Percentiles rank a stretch among this genome's conserved stretches.
These are phyloP conservation scores for Phytopythium cucurbitacearum DNA, from an alignment of 352 stramenopile species.

Conservation along the genomic window DNA sequence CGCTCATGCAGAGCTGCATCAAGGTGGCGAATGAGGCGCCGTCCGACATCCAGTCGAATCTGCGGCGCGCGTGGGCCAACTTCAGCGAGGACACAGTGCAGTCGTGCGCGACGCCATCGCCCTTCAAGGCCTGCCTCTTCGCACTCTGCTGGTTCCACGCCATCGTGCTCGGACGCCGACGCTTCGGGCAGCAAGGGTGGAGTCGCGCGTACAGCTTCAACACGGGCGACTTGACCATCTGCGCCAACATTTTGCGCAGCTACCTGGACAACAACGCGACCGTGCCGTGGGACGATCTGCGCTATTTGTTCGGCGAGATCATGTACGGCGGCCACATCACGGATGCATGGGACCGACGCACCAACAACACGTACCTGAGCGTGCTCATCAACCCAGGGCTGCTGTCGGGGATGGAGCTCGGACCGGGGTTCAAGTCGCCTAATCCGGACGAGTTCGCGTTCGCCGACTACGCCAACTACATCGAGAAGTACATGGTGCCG, in stretches of 20 bases:
- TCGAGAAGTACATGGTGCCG: slow-evolving; percentile 91
- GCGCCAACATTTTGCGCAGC: slow-evolving; percentile 90
- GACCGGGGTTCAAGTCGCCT: slow-evolving; percentile 92
- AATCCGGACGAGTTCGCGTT: slow-evolving; percentile 84
- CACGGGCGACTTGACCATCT: slow-evolving; percentile 94
- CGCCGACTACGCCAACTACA: slow-evolving; percentile 86
- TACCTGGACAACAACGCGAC: slow-evolving; percentile 91
- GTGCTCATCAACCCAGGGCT: slow-evolving; percentile 87
- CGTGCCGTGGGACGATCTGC: slow-evolving; percentile 94
- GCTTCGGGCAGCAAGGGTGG: slow-evolving; percentile 95
- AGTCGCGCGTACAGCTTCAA: slow-evolving; percentile 95
- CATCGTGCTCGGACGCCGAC: slow-evolving; percentile 89
- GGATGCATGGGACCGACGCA: slow-evolving; percentile 93
- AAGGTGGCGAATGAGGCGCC: slow-evolving; percentile 96
- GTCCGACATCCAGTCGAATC: slow-evolving; percentile 94
- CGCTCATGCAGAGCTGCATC: slow-evolving; percentile 93
- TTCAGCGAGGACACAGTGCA: slow-evolving; percentile 91
- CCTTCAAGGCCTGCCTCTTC: slow-evolving; percentile 94
- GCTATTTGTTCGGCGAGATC: slow-evolving; percentile 96
- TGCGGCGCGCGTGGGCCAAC: slow-evolving; percentile 92
- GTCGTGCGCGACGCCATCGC: slow-evolving; percentile 80
- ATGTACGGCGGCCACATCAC: slow-evolving; percentile 97
- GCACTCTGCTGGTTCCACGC: slow-evolving; percentile 95
- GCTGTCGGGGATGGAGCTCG: slow-evolving; percentile 90
- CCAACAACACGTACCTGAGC: slow-evolving; percentile 93